Evolutionary conservation across 1,139 yeast genomes (phyloP).

Genomic region (Pneumocystis wakefieldiae): DNA sequence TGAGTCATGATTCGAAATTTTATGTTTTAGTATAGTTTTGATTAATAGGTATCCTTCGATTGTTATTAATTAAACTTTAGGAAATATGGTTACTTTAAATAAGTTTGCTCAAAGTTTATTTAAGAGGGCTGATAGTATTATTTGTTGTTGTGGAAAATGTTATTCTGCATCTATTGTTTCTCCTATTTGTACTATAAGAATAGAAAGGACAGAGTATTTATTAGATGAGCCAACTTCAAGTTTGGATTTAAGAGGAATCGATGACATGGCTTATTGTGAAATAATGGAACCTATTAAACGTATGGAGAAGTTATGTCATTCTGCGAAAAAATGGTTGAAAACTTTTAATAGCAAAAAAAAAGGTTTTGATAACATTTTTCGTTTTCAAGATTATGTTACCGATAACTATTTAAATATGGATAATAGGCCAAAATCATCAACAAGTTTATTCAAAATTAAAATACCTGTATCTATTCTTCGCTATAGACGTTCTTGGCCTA

Average conservation of each 20-base stretch:
- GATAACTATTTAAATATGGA: not conserved
- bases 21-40: not conserved
- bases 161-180: not conserved
- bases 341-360: not conserved
- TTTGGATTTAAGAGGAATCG: not conserved
- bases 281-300: not conserved
- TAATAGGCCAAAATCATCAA: not conserved
- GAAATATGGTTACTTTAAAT: not conserved
- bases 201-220: not conserved
- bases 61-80: not conserved
- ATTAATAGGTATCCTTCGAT: not conserved
- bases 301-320: not conserved
- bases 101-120: not conserved
- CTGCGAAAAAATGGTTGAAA: not conserved
- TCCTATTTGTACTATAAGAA: not conserved
- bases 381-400: not conserved
- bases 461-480: not conserved
- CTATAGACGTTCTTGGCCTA: not conserved
- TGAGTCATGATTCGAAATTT: not conserved
- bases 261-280: not conserved
- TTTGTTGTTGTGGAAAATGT: not conserved
- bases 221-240: not conserved
- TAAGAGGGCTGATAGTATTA: not conserved
- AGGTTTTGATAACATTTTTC: not conserved
- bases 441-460: not conserved